Evolutionary conservation across 352 stramenopile genomes (phyloP).

Genomic region (Lagenidium giganteum): DNA sequence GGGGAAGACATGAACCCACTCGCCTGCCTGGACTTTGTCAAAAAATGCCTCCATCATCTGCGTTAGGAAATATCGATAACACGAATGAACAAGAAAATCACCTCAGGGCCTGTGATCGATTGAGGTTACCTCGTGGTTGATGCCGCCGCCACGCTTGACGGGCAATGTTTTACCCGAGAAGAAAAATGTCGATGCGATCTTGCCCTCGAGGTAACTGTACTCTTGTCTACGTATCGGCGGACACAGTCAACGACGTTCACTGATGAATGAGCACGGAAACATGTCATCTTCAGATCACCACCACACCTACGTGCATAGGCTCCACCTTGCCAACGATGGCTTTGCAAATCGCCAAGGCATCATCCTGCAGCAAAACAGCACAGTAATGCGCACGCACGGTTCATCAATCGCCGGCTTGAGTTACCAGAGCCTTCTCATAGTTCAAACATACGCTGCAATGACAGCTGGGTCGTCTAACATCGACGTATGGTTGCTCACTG

Average conservation of each 20-base stretch:
- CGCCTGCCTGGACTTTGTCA: constrained; percentile 67
- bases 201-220: constrained; percentile 74
- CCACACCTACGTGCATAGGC: constrained; percentile 62
- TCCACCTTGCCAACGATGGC: constrained; percentile 60
- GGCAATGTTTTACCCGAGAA: constrained; percentile 69
- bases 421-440: not conserved
- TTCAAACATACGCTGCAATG: constrained; percentile 47
- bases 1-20: constrained; percentile 87
- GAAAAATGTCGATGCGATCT: constrained; percentile 47
- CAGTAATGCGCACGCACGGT: not conserved
- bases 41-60: constrained; percentile 78
- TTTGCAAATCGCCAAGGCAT: constrained; percentile 64
- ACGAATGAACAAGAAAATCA: no score
- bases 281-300: no score
- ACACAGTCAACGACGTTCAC: no score
- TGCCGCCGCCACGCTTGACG: constrained; percentile 58
- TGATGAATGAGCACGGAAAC: no score
- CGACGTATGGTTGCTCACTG: constrained; percentile 80
- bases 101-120: no score
- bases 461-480: constrained; percentile 76
- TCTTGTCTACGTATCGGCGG: constrained; percentile 73
- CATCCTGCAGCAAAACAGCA: constrained; percentile 29
- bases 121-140: constrained; percentile 59
- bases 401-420: no score
- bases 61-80: constrained; percentile 1